Percentiles rank a stretch among this genome's conserved stretches.
Evolutionary conservation across 1,284 basidiomycete species (phyloP).

Genomic region (Trichosporon ovoides): DNA sequence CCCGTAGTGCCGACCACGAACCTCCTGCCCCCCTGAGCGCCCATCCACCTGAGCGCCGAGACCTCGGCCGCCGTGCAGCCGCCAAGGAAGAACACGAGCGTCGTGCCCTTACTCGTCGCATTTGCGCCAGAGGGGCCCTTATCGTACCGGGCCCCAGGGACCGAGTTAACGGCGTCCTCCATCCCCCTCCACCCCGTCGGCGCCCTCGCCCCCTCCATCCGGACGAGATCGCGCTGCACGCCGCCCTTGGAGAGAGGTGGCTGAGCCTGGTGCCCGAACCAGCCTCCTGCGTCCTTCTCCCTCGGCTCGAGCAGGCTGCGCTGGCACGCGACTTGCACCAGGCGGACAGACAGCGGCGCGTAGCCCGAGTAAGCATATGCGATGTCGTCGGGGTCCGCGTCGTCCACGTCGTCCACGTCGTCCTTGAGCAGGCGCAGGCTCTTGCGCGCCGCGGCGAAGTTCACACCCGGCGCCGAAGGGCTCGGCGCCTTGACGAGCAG

Average conservation of each 20-base stretch:
- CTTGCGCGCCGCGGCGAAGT: slow-evolving; percentile 70
- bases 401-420: slow-evolving; percentile 69
- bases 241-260: not conserved
- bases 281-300: slow-evolving; percentile 47
- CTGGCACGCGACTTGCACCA: slow-evolving; percentile 88
- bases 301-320: slow-evolving; percentile 64
- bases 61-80: slow-evolving; percentile 98
- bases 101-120: slow-evolving; percentile 54
- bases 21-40: slow-evolving; percentile 68
- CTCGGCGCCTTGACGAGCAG: slow-evolving; percentile 53
- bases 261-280: not conserved
- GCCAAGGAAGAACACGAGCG: slow-evolving; percentile 93
- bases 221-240: slow-evolving; percentile 32
- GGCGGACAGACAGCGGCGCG: slow-evolving; percentile 82
- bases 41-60: slow-evolving; percentile 85
- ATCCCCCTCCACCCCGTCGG: slow-evolving; percentile 96
- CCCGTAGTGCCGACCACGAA: slow-evolving; percentile 85
- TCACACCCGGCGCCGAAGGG: slow-evolving; percentile 45
- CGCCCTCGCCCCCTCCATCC: slow-evolving; percentile 48
- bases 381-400: slow-evolving; percentile 73
- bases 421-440: slow-evolving; percentile 87
- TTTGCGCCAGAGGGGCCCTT: slow-evolving; percentile 46
- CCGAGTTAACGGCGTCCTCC: slow-evolving; percentile 74
- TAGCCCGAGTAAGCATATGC: slow-evolving; percentile 96
- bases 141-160: slow-evolving; percentile 84